Evolutionary conservation across 495 filamentous ascomycete species (phyloP).

Genomic region (Trypethelium eluteriae): DNA sequence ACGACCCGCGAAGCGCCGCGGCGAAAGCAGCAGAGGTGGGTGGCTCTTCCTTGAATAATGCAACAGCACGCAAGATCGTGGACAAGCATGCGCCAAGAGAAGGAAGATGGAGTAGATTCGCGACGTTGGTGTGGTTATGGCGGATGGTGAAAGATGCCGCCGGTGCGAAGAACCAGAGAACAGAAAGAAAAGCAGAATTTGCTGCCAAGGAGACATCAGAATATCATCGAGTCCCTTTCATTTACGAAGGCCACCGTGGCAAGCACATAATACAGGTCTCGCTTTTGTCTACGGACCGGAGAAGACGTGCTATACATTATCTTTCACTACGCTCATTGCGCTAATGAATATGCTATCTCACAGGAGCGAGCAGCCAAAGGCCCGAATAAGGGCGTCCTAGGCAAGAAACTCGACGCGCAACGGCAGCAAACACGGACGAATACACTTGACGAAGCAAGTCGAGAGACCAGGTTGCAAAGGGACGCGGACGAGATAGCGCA

Average conservation of each 20-base stretch:
- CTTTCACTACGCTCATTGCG: no score
- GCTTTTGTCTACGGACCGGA: no score
- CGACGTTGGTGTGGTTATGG: background rate
- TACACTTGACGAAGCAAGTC: conserved; percentile 20
- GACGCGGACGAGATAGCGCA: conserved; percentile 24
- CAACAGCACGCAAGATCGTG: conserved; percentile 2
- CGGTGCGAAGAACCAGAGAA: no score
- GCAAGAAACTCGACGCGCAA: conserved; percentile 23
- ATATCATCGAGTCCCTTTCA: no score
- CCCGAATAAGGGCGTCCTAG: conserved; percentile 23
- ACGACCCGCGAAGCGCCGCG: conserved; percentile 23
- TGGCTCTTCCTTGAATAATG: background rate
- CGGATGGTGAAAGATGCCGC: no score
- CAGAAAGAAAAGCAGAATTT: no score
- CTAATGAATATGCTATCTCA: background rate
- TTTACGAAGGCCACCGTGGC: no score
- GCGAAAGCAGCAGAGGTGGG: conserved; percentile 29
- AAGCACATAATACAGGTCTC: no score
- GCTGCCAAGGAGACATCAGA: no score
- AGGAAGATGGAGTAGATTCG: background rate
- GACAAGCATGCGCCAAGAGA: background rate
- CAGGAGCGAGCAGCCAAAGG: conserved; percentile 5
- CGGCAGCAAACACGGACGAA: conserved; percentile 22
- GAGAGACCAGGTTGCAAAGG: conserved; percentile 23
- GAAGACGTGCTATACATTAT: no score